A percentile compares a stretch with the other conserved stretches of the same genome.
Conservation (phyloP, 768 basidiomycete genomes). For the Strobilomyces dryophilus region DNA sequence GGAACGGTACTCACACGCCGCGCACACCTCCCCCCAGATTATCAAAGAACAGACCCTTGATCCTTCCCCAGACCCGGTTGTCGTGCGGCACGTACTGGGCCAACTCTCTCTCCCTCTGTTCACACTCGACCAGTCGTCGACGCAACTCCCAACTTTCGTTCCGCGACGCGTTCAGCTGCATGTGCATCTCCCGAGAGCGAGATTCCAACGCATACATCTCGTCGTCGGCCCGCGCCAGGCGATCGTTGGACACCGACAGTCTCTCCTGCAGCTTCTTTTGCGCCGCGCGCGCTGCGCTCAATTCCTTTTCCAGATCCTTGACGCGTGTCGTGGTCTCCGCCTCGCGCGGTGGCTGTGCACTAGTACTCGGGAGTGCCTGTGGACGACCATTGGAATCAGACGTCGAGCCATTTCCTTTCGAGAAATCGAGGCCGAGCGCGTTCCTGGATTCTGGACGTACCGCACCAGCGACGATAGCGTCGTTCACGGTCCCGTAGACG, state of each 20-base stretch:
- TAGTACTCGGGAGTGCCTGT: neutral
- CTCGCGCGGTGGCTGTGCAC: neutral
- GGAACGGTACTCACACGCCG: conserved; percentile 16
- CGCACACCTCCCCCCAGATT: conserved; percentile 17
- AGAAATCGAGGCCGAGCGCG: conserved; percentile 26
- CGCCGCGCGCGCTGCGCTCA: conserved; percentile 11
- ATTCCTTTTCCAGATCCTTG: conserved; percentile 24
- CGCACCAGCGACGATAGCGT: conserved; percentile 16
- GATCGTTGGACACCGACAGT: conserved; percentile 13
- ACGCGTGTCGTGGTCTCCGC: conserved; percentile 10
- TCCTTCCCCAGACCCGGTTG: conserved; percentile 23
- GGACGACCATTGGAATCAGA: neutral
- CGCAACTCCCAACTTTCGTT: conserved; percentile 22
- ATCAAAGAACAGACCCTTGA: conserved; percentile 30
- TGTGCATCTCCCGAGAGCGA: conserved; percentile 18
- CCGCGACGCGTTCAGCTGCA: conserved; percentile 15
- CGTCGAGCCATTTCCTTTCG: conserved; percentile 1
- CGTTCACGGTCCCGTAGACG: conserved; percentile 25
- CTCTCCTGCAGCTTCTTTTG: conserved; percentile 19
- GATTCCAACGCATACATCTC: conserved; percentile 16
- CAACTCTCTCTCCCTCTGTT: conserved; percentile 18
- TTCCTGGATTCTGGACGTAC: conserved; percentile 14
- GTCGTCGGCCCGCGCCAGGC: conserved; percentile 13
- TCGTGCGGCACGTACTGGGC: conserved; percentile 15
- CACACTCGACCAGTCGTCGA: conserved; percentile 21